These are phyloP conservation scores for Cyclanthera cordifolia DNA, from an alignment of 306 rosid genomes.

Conservation along the genomic window DNA sequence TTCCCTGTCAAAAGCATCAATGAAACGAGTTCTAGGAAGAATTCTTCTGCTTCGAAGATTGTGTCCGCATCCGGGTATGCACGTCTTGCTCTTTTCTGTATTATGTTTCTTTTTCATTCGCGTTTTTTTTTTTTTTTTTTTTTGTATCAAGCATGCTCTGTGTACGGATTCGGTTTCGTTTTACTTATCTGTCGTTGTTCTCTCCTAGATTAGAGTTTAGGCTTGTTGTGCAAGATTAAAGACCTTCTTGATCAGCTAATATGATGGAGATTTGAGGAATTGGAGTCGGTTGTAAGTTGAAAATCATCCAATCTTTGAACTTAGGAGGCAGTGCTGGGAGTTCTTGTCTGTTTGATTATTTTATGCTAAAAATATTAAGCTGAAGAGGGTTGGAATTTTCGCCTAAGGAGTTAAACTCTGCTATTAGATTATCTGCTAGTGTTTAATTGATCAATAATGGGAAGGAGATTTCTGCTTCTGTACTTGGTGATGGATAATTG, in stretches of 20 bases:
- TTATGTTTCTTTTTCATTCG: not conserved
- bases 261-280: constrained; percentile 22
- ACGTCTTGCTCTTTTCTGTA: not conserved
- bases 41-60: not conserved
- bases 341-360: constrained; percentile 19
- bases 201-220: not conserved
- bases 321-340: constrained; percentile 22
- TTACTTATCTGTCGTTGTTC: not conserved
- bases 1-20: not conserved
- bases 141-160: not conserved
- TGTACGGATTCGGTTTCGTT: not conserved
- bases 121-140: too few relatives aligned
- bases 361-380: constrained; percentile 20
- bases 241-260: not conserved
- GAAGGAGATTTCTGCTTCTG: constrained; percentile 22
- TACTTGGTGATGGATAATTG: constrained; percentile 18
- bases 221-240: not conserved
- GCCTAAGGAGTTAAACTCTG: constrained; percentile 15
- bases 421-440: constrained; percentile 19
- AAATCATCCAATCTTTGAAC: constrained; percentile 7
- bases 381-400: not conserved
- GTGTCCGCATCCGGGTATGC: not conserved
- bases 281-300: constrained; percentile 25
- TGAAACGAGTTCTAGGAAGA: not conserved
- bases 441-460: constrained; percentile 21